A percentile compares a stretch with the other conserved stretches of the same genome.
These are phyloP conservation scores for Zymoseptoria passerinii DNA, from an alignment of 2,329 filamentous ascomycete genomes.

Conservation along the genomic window DNA sequence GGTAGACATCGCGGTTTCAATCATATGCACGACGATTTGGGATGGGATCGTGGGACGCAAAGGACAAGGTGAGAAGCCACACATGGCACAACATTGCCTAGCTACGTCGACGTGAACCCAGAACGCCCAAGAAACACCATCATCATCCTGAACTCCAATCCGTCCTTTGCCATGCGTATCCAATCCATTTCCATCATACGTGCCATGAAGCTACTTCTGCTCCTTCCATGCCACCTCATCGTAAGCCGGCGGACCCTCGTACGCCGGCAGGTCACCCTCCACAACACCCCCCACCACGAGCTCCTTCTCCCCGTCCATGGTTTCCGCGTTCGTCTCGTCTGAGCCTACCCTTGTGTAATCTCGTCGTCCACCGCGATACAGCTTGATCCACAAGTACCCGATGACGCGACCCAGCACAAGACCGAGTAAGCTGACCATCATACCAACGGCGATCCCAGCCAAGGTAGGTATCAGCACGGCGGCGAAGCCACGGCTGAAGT, in stretches of 20 bases:
- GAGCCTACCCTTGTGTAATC: slow-evolving; percentile 25
- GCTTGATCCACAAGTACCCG: slow-evolving; percentile 50
- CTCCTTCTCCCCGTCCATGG: slow-evolving; percentile 1
- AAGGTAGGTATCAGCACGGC: slow-evolving; percentile 60
- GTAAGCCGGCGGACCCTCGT: slow-evolving; percentile 30
- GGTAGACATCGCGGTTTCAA: not conserved
- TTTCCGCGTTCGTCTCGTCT: slow-evolving; percentile 10
- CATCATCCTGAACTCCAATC: not conserved
- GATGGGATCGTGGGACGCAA: not conserved
- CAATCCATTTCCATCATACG: not conserved
- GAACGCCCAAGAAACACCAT: not conserved
- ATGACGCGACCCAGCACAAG: slow-evolving; percentile 58
- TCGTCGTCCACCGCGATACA: slow-evolving; percentile 42
- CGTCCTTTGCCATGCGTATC: not conserved
- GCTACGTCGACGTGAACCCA: not conserved
- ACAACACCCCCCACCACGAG: slow-evolving; percentile 7
- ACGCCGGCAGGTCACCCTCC: slow-evolving; percentile 24
- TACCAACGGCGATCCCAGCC: slow-evolving; percentile 60
- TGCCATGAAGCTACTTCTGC: slow-evolving; percentile 6
- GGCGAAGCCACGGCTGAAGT: slow-evolving; percentile 46
- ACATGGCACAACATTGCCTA: not conserved
- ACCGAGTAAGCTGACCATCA: slow-evolving; percentile 58
- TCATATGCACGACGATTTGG: not conserved
- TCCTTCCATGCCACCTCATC: slow-evolving; percentile 13
- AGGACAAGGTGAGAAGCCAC: not conserved